Percentiles rank a stretch among this genome's conserved stretches.
phyloP scores from a whole-genome alignment of 257 asterid genomes.

The Agastache rugosa region DNA sequence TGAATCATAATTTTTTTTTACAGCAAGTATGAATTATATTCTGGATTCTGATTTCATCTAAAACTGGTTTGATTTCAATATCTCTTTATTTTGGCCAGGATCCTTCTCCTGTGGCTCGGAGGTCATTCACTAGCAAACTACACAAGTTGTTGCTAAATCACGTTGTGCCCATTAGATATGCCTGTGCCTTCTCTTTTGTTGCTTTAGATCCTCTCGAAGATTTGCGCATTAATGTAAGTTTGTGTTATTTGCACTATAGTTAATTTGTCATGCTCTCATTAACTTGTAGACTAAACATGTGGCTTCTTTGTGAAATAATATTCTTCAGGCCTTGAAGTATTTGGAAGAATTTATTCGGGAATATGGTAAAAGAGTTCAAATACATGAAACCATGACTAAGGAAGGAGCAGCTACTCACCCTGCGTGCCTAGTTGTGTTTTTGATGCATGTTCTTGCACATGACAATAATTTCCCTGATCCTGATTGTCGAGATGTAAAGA shows the following conservation, averaged over 20 bases:
- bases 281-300: slow-evolving; percentile 26
- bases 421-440: slow-evolving; percentile 66
- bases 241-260: slow-evolving; percentile 10
- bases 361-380: slow-evolving; percentile 55
- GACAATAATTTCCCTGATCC: slow-evolving; percentile 63
- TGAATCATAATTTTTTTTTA: neutral
- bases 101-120: slow-evolving; percentile 53
- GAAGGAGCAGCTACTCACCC: slow-evolving; percentile 64
- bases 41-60: slow-evolving; percentile 24
- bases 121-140: slow-evolving; percentile 66
- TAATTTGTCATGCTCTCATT: slow-evolving; percentile 33
- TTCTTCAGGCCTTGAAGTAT: slow-evolving; percentile 58
- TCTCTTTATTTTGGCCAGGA: slow-evolving; percentile 58
- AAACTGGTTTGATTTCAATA: slow-evolving; percentile 15
- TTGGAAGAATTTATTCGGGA: slow-evolving; percentile 61
- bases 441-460: slow-evolving; percentile 85
- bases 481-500: slow-evolving; percentile 61
- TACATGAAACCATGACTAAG: slow-evolving; percentile 45
- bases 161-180: slow-evolving; percentile 76
- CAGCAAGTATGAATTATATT: slow-evolving; percentile 13
- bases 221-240: slow-evolving; percentile 64
- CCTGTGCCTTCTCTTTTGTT: slow-evolving; percentile 77
- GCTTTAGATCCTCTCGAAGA: slow-evolving; percentile 58
- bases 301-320: slow-evolving; percentile 27
- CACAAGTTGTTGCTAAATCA: slow-evolving; percentile 63